Evolutionary conservation across 2,329 filamentous ascomycete species (phyloP).

Genomic region (Arthroderma uncinatum): DNA sequence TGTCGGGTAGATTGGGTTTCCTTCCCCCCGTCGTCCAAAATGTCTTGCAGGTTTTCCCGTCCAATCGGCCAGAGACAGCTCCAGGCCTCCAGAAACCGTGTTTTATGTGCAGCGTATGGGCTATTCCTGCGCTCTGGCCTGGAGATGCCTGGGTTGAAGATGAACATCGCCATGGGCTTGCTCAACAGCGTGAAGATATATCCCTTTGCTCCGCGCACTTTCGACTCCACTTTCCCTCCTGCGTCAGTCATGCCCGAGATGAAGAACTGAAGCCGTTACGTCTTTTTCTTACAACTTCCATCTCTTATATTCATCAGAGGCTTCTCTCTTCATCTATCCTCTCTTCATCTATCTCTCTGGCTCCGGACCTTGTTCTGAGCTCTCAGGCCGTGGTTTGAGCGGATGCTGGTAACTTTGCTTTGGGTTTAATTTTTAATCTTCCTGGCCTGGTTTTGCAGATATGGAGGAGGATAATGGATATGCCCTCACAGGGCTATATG

Average conservation of each 20-base stretch:
- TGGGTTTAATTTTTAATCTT: too few relatives aligned
- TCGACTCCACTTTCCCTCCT: not conserved
- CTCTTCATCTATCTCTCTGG: too few relatives aligned
- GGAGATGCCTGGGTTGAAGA: not conserved
- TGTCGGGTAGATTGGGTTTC: not conserved
- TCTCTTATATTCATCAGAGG: not conserved
- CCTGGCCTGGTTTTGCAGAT: not conserved
- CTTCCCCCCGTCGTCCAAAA: not conserved
- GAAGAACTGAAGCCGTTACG: not conserved
- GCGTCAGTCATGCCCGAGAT: not conserved
- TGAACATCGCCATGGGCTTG: not conserved
- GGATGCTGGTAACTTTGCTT: too few relatives aligned
- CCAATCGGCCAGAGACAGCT: not conserved
- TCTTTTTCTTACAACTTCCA: not conserved
- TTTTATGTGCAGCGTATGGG: not conserved
- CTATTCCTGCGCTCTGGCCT: not conserved
- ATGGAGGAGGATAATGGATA: conserved; percentile 9
- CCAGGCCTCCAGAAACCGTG: not conserved
- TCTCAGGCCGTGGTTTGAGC: too few relatives aligned
- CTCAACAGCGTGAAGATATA: not conserved
- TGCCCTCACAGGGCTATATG: conserved; percentile 15
- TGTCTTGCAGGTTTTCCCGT: not conserved
- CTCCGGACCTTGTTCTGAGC: too few relatives aligned
- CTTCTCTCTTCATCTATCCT: not conserved
- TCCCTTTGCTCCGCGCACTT: not conserved